Conservation (phyloP, 176 grass and related monocot genomes). For the Carex scoparia region DNA sequence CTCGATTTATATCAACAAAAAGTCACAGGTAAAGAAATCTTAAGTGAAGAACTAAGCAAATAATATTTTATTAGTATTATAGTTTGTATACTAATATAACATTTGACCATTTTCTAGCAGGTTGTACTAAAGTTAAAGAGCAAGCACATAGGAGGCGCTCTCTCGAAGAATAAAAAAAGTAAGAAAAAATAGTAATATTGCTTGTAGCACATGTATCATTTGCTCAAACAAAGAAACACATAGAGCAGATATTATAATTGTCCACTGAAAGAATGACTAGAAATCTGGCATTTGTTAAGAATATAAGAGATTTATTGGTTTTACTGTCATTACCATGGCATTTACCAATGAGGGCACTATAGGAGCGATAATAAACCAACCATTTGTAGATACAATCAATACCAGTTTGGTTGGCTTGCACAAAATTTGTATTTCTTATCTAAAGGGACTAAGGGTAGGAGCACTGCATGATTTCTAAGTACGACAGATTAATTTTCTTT, state of each 20-base stretch:
- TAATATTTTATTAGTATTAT: neutral
- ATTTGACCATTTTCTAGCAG: conserved; percentile 26
- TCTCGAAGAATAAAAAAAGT: conserved; percentile 96
- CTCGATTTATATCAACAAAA: conserved; percentile 83
- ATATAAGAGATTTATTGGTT: neutral
- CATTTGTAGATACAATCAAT: neutral
- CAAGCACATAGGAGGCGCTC: conserved; percentile 82
- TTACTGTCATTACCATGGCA: neutral
- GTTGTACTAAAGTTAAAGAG: conserved; percentile 92
- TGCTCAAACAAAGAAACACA: neutral
- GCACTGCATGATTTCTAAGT: neutral
- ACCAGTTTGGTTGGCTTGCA: neutral
- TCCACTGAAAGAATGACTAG: neutral
- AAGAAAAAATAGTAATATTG: conserved; percentile 25
- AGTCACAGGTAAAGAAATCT: conserved; percentile 53
- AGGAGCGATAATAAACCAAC: neutral
- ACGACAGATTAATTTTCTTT: neutral
- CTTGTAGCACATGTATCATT: neutral
- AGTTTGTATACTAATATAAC: neutral
- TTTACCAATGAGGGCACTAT: neutral
- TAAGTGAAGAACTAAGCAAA: neutral
- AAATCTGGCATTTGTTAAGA: neutral
- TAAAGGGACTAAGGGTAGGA: neutral
- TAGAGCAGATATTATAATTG: neutral
- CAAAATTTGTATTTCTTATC: neutral